Conservation (phyloP, 2,329 filamentous ascomycete species). For the Esteya vermicola region DNA sequence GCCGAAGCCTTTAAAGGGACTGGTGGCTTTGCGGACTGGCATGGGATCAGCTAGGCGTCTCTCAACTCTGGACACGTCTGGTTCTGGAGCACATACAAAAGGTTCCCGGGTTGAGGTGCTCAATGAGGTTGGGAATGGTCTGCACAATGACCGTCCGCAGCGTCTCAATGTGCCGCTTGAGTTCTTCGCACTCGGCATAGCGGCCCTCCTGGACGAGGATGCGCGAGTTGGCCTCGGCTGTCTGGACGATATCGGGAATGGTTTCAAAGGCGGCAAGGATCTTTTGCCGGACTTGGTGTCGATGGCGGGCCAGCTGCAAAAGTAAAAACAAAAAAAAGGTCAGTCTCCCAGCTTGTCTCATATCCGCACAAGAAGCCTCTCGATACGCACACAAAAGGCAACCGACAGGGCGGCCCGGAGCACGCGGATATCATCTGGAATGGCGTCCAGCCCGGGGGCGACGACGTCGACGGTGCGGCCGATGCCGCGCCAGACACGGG, state of each 20-base stretch:
- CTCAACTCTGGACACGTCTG: neutral
- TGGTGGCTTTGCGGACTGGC: neutral
- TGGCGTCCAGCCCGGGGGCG: constrained; percentile 2
- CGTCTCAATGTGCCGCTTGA: constrained; percentile 1
- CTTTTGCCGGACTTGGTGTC: constrained; percentile 7
- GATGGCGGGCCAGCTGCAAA: constrained; percentile 7
- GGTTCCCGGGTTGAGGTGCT: constrained; percentile 6
- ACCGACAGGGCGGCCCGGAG: constrained; percentile 8
- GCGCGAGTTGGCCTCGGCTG: constrained; percentile 5
- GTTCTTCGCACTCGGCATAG: neutral
- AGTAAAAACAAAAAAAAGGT: neutral
- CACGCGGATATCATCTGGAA: constrained; percentile 5
- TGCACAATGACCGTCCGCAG: constrained; percentile 3
- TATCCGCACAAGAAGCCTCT: too few relatives aligned
- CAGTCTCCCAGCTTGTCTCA: too few relatives aligned
- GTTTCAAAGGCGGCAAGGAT: constrained; percentile 9
- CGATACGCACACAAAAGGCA: constrained; percentile 7
- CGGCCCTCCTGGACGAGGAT: constrained; percentile 3
- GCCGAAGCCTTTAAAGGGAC: neutral
- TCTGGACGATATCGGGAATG: constrained; percentile 9
- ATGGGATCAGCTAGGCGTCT: neutral
- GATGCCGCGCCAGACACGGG: neutral
- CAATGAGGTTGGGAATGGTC: constrained; percentile 4
- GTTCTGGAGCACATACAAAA: constrained; percentile 5
- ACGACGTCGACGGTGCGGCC: constrained; percentile 2